Evolutionary conservation across 2,329 filamentous ascomycete genomes (phyloP), one percentile per base, ranked within the genome.

Genomic region (Colletotrichum plurivorum): DNA sequence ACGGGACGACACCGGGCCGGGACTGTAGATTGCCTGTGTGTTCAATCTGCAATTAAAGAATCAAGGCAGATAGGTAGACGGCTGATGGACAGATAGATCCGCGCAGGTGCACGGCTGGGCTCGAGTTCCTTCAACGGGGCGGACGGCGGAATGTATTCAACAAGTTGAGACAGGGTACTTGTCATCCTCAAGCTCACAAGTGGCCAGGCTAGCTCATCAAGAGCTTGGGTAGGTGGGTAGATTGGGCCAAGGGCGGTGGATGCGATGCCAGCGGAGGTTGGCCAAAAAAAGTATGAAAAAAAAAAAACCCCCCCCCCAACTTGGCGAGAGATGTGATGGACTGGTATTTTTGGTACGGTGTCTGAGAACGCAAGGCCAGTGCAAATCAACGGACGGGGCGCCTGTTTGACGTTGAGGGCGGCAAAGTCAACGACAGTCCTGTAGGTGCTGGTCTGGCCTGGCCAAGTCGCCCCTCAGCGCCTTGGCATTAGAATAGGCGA

Each of bases 11-110:
- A 36, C 10, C 43, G n/a, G 43, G 25, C 39, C 48, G 49, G 43
- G 20, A 31, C 59, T n/a, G 13, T 25, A 25, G 22, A 25, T 25
- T 25, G 22, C 22, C 22, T 4, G 22, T 25, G 22, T 46, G 8
- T 27, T 58, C 16, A 16, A 54, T 43, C 60, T 36, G 53, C 60
- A 22, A 64, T 46, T 45, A 20, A 53, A 41, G 56, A 3, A 43
- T 12, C 46, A 31, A 52, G 49, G 49, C 27, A 58, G 61, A 22
- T 59, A 46, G 61, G 25, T 58, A 46, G 64, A 25, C 22, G 25
- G 49, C 27, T 51, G 61, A 22, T 59, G 39, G 54, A 25, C 53
- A 46, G 64, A 45, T 43, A 58, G 27, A 56, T 20, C 15, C 43
- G 49, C 7, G 31, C 13, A 45, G 43, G 43, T 20, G 31, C 31